These are phyloP conservation scores for Cordyceps tenuipes DNA, from an alignment of 2,329 filamentous ascomycete genomes.

Conservation along the genomic window DNA sequence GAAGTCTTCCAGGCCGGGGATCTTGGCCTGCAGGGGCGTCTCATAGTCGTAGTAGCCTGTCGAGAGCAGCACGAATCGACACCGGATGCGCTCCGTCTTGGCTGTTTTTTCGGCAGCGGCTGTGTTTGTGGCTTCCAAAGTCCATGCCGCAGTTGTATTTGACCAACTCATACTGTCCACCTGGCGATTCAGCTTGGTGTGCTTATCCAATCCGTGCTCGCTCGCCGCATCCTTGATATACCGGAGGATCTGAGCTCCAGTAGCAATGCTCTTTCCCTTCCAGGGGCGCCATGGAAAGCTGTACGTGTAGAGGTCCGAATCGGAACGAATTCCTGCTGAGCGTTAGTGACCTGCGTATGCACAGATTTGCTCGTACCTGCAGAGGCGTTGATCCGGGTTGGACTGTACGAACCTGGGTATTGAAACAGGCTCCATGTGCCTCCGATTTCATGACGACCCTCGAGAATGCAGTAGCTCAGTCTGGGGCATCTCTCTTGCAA, in stretches of 20 bases:
- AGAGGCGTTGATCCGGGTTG: no score
- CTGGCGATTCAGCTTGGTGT: not conserved
- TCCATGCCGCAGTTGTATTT: constrained; percentile 49
- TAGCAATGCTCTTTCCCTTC: not conserved
- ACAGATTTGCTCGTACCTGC: not conserved
- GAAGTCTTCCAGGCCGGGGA: constrained; percentile 30
- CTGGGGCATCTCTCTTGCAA: constrained; percentile 49
- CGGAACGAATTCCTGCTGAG: constrained; percentile 44
- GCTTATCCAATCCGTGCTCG: not conserved
- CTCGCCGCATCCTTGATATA: not conserved
- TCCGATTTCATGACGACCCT: constrained; percentile 56
- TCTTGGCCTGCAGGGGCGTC: constrained; percentile 44
- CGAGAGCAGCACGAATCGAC: constrained; percentile 45
- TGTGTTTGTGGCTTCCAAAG: constrained; percentile 13
- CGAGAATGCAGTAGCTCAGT: constrained; percentile 58
- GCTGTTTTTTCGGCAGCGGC: constrained; percentile 24
- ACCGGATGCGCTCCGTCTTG: not conserved
- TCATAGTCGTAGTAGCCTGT: constrained; percentile 61
- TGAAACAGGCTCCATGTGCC: constrained; percentile 74
- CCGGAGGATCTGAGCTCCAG: not conserved
- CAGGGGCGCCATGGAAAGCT: constrained; percentile 48
- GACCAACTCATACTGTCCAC: not conserved
- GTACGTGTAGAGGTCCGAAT: constrained; percentile 54
- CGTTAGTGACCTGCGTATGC: not conserved
- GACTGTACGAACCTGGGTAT: constrained; percentile 42